phyloP scores from a whole-genome alignment of 306 rosid species.

The Comarum palustre region DNA sequence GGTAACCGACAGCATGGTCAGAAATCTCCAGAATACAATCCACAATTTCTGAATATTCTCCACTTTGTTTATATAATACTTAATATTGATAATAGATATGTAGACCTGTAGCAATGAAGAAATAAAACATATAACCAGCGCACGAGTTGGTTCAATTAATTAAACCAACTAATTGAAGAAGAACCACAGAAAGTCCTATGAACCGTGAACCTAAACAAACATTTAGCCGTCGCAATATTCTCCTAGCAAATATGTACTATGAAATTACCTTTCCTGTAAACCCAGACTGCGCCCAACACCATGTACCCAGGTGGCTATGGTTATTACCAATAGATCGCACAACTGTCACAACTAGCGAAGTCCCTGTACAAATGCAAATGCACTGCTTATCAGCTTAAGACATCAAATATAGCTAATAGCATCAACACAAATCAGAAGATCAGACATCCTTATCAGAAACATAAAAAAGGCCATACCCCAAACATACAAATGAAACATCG shows the following conservation, averaged over 20 bases:
- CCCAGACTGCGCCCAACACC: slow-evolving; percentile 84
- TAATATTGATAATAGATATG: not conserved
- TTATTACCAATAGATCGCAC: slow-evolving; percentile 83
- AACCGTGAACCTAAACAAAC: slow-evolving; percentile 9
- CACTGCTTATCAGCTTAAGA: slow-evolving; percentile 25
- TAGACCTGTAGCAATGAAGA: not conserved
- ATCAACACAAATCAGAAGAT: not conserved
- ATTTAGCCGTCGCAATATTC: not conserved
- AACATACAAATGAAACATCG: slow-evolving; percentile 91
- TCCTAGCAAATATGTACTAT: slow-evolving; percentile 12
- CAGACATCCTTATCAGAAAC: not conserved
- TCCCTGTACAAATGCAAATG: slow-evolving; percentile 47
- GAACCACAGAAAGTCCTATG: not conserved
- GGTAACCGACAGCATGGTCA: not conserved
- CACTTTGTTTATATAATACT: slow-evolving; percentile 7
- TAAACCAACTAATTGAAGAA: slow-evolving; percentile 3
- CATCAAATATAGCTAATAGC: slow-evolving; percentile 19
- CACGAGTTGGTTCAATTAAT: not conserved
- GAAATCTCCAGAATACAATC: not conserved
- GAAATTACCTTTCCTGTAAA: slow-evolving; percentile 79
- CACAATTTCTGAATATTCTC: slow-evolving; percentile 14
- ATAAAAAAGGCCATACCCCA: slow-evolving; percentile 68
- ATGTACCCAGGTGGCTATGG: slow-evolving; percentile 71
- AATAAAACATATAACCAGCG: not conserved
- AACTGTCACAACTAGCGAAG: slow-evolving; percentile 84